These are phyloP conservation scores for Astragalus glycyphyllos DNA, from an alignment of 306 rosid genomes.

Conservation along the genomic window DNA sequence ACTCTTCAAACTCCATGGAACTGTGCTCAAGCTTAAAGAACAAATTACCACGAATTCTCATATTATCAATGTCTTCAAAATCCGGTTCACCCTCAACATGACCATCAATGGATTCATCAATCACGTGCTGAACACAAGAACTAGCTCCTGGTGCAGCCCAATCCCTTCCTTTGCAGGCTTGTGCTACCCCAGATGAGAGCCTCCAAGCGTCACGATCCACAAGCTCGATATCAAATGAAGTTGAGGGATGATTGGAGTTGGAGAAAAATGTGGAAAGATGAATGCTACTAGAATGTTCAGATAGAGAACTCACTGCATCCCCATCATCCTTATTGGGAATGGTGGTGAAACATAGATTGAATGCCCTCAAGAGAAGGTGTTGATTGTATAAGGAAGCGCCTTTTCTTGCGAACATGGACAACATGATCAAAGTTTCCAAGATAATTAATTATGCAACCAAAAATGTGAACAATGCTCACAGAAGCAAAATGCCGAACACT, in stretches of 20 bases:
- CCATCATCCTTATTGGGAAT: constrained; percentile 42
- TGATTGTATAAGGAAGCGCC: constrained; percentile 40
- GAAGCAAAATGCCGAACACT: constrained; percentile 47
- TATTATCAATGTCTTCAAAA: constrained; percentile 74
- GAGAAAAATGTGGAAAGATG: constrained; percentile 61
- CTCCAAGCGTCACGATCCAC: constrained; percentile 76
- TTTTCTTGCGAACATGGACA: constrained; percentile 49
- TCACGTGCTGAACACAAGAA: constrained; percentile 39
- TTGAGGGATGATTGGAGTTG: constrained; percentile 45
- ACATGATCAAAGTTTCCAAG: constrained; percentile 23
- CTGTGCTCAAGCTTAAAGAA: constrained; percentile 78
- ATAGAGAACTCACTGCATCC: constrained; percentile 19
- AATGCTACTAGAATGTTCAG: constrained; percentile 43
- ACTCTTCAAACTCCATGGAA: constrained; percentile 90
- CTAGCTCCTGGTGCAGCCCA: constrained; percentile 30
- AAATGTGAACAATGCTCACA: constrained; percentile 17
- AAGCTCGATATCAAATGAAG: constrained; percentile 63
- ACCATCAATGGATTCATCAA: constrained; percentile 45
- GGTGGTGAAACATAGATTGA: constrained; percentile 38
- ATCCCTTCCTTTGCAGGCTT: constrained; percentile 59
- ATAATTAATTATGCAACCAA: not conserved
- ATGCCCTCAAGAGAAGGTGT: constrained; percentile 37
- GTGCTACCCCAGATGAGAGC: constrained; percentile 69
- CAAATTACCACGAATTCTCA: constrained; percentile 74
- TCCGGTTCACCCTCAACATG: constrained; percentile 54